phyloP scores from a whole-genome alignment of 441 rosid species.

The Euphorbia schlechtendalii region DNA sequence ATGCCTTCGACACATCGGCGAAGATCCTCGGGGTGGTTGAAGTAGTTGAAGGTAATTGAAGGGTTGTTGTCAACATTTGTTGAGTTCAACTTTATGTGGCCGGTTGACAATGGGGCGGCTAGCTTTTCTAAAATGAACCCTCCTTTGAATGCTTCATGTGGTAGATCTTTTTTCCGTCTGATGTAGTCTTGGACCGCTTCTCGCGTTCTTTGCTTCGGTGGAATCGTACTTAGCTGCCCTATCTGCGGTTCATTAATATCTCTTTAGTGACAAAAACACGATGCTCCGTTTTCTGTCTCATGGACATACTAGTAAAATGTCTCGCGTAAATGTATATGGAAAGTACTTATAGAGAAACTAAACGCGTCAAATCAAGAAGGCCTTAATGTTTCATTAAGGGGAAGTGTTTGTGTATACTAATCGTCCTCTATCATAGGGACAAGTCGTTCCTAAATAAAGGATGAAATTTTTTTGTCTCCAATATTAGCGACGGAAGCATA shows the following conservation, averaged over 20 bases:
- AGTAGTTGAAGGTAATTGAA: constrained; percentile 82
- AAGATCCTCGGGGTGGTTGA: constrained; percentile 66
- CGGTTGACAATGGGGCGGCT: constrained; percentile 63
- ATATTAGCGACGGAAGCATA: too few species aligned
- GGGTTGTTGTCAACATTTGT: constrained; percentile 81
- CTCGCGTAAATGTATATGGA: too few species aligned
- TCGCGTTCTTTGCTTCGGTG: constrained; percentile 59
- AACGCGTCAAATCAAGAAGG: too few species aligned
- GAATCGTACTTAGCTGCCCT: constrained; percentile 75
- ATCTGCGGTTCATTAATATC: constrained; percentile 38
- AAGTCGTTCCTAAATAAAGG: too few species aligned
- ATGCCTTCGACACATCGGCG: constrained; percentile 65
- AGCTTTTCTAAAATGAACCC: constrained; percentile 89
- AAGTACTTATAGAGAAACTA: too few species aligned
- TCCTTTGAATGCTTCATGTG: constrained; percentile 79
- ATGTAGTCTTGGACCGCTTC: constrained; percentile 52
- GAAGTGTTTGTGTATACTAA: too few species aligned
- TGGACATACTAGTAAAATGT: too few species aligned
- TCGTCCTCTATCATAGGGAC: too few species aligned
- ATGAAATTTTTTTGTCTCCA: too few species aligned
- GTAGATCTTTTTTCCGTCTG: constrained; percentile 45
- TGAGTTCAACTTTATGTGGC: constrained; percentile 53
- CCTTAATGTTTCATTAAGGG: too few species aligned
- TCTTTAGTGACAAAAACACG: too few species aligned
- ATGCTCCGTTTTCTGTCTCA: too few species aligned